Evolutionary conservation across 2,329 filamentous ascomycete species (phyloP), one percentile per base, ranked within the genome.

Genomic region (Ceratocystiopsis minuta): DNA sequence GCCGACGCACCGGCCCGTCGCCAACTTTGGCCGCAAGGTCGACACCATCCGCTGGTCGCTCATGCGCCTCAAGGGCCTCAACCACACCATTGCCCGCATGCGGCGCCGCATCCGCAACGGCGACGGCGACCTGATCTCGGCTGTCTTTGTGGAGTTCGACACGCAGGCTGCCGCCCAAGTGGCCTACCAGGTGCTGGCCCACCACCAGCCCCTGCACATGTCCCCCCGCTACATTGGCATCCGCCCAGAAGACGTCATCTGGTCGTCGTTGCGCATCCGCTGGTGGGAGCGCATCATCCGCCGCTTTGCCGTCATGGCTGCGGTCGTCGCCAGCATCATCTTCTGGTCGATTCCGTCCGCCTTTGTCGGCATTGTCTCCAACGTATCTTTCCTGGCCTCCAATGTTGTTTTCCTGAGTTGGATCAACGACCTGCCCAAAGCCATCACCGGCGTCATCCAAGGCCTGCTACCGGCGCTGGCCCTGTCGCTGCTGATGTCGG

Each of bases 121-220:
- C 39, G 70, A 83, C 47, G 77, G 68, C 18, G 66, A 72, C 41
- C 68, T 70, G 49, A 64, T 79, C 42, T 73, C 73, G 41, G 78
- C 86, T 3, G 80, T 90, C n/a, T 96, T 98, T 53, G 82, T 98
- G 48, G 87, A 96, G 55, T 98, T 94, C 54, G 70, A 74, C 48
- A 76, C 72, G 4, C 83, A 93, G 55, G 71, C 78, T 18, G 82
- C 84, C 46, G 90, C 90, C 10, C 88, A 98, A 57, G 66, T 70
- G 44, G 87, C 88, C 18, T 93, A 72, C 59, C 87, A 95, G 59
- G 78, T 75, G 16, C 66, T 92, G 24, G 73, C 84, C 7, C 83
- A 90, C 60, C 83, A 90, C 56, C 73, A 82, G 43, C 77, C 81
- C 24, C 65, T 88, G 36, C 81, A 86, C 58, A 86, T 94, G 79